Base-by-base conservation (phyloP, 148 eudicot genomes). In the Rheum nobile region DNA sequence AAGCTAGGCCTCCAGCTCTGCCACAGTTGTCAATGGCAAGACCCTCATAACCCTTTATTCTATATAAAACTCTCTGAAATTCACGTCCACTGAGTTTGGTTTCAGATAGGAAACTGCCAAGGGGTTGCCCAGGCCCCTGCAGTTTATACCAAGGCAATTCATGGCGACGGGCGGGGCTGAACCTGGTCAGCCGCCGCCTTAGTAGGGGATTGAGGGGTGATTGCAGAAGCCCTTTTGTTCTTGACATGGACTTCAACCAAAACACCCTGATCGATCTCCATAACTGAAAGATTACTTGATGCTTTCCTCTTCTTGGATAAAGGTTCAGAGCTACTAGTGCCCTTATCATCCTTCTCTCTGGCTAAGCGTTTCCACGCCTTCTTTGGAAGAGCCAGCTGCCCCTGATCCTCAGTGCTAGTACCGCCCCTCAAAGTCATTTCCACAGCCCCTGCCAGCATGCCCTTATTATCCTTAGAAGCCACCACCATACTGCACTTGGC, bases 101-200 rank as follows among this genome's bases (percentile, higher is more conserved):
- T 43, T 74, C 76, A 22, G 38, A 59, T 0, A 74, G 24, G 21
- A 74, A 31, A 74, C 50, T 43, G 71, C 76, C 9, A 5, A 2
- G 19, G 67, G 75, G 42, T 73, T 72, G 43, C 75, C 75, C 67
- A 74, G 1, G 0, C 76, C 71, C 35, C 50, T 38, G 50, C 71
- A 74, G 76, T 74, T 74, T 6, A 74, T 37, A 24, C 76, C 41
- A 6, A 74, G 19, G 4, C 8, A 1, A 47, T 42, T 73, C 75
- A 73, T 73, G 48, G 75, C 32, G 22, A 9, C 10, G 8, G 75
- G 65, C 65, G 65, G 65, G 67, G 11, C 61, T 50, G 67, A 39
- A 14, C 26, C 24, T 5, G 3, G 24, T 39, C 28, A 50, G 39
- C 9, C 75, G 7, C 65, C 41, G 75, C 75, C 65, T 9, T 2